Evolutionary conservation across 2,329 filamentous ascomycete species (phyloP).

Genomic region (Pseudogymnoascus sp.): DNA sequence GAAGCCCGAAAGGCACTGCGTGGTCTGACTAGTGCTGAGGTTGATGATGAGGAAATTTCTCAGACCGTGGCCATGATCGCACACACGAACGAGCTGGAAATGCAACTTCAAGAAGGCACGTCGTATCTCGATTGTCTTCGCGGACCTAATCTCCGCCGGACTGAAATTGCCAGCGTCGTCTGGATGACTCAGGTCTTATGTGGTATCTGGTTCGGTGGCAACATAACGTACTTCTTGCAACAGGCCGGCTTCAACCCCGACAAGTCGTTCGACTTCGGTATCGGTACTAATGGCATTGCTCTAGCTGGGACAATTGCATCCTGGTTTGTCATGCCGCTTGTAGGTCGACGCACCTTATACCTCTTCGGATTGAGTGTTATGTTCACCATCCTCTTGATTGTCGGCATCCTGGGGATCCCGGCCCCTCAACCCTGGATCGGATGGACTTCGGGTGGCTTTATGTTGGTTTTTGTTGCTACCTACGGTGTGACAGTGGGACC

Average conservation of each 20-base stretch:
- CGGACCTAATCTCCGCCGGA: constrained; percentile 38
- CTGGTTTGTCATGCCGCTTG: constrained; percentile 43
- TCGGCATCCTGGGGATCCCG: constrained; percentile 18
- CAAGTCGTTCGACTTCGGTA: constrained; percentile 31
- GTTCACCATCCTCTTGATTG: constrained; percentile 13
- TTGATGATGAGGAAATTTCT: neutral
- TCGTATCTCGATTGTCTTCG: constrained; percentile 39
- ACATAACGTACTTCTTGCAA: constrained; percentile 40
- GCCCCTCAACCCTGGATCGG: constrained; percentile 15
- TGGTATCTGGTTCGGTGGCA: constrained; percentile 52
- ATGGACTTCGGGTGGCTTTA: constrained; percentile 19
- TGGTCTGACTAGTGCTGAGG: neutral
- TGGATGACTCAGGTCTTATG: constrained; percentile 36
- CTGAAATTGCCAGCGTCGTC: constrained; percentile 36
- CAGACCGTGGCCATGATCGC: constrained; percentile 32
- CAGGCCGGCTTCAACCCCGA: constrained; percentile 31
- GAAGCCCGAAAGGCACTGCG: constrained; percentile 13
- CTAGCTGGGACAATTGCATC: constrained; percentile 30
- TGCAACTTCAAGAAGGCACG: constrained; percentile 30
- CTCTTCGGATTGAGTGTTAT: constrained; percentile 20
- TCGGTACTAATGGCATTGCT: constrained; percentile 31
- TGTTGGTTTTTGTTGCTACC: neutral
- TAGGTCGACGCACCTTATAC: constrained; percentile 52
- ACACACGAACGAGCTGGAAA: constrained; percentile 38
- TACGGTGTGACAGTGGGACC: constrained; percentile 9